Conservation (phyloP, 164 flowering plant genomes). For the Magnolia kwangsiensis region DNA sequence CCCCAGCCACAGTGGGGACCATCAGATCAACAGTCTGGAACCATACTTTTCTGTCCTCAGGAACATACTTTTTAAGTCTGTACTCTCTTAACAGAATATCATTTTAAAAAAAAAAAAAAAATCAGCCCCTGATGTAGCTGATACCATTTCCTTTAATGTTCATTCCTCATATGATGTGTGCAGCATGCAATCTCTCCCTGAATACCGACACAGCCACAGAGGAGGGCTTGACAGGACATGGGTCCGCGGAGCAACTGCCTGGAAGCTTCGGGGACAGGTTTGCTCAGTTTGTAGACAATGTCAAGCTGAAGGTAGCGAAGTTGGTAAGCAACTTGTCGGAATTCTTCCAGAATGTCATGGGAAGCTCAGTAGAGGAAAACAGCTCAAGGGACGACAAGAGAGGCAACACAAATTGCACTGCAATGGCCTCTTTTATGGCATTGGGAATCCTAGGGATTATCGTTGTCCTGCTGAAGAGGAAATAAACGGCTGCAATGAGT, state of each 20-base stretch:
- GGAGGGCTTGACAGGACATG: constrained; percentile 15
- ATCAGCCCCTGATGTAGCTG: too few species aligned
- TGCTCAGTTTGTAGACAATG: constrained; percentile 22
- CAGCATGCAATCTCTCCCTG: constrained; percentile 7
- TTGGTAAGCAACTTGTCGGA: constrained; percentile 41
- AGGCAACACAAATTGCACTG: constrained; percentile 8
- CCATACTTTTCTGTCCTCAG: neutral
- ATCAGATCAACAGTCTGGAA: neutral
- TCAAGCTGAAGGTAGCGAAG: constrained; percentile 37
- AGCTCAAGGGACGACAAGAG: constrained; percentile 15
- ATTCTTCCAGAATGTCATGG: constrained; percentile 38
- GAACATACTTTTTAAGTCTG: neutral
- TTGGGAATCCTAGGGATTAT: constrained; percentile 40
- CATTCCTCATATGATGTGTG: neutral
- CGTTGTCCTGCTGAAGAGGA: constrained; percentile 42
- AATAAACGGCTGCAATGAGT: neutral
- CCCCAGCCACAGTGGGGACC: too few species aligned
- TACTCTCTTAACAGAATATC: neutral
- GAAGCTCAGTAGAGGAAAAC: constrained; percentile 17
- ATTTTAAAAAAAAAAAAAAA: too few species aligned
- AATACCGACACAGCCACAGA: neutral
- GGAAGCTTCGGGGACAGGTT: constrained; percentile 15
- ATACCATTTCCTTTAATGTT: neutral
- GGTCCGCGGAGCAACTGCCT: constrained; percentile 9
- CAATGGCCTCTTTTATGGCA: constrained; percentile 36